phyloP scores from a whole-genome alignment of 192 early-diverging fungal genomes.

The Coemansia sp. region DNA sequence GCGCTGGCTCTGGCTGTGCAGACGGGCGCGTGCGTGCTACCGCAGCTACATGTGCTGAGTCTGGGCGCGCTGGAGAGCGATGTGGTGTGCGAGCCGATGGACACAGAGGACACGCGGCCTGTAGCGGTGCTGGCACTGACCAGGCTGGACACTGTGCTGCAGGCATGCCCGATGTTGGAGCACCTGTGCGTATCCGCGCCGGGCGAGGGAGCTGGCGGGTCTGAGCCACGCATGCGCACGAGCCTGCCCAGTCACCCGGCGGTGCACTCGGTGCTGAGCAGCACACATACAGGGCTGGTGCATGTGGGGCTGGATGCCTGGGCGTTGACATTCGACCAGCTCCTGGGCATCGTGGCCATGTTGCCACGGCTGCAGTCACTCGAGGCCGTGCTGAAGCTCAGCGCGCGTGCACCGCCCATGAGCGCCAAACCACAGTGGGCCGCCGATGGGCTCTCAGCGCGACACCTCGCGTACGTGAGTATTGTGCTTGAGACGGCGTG shows the following conservation, averaged over 20 bases:
- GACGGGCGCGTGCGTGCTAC: too few relatives aligned
- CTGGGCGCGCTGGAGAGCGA: conserved; percentile 22
- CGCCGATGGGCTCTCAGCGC: too few relatives aligned
- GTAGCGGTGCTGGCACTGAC: conserved; percentile 2
- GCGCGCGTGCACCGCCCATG: neutral
- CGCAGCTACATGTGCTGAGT: conserved; percentile 12
- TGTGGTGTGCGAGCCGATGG: conserved; percentile 1
- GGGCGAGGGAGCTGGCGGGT: too few relatives aligned
- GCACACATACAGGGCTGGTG: neutral
- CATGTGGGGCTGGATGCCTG: conserved; percentile 22
- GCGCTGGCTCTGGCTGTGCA: neutral
- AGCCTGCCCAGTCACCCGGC: too few relatives aligned
- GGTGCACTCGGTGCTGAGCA: too few relatives aligned
- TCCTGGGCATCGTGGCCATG: neutral
- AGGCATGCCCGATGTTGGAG: conserved; percentile 2
- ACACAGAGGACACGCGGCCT: neutral
- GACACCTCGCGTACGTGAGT: neutral
- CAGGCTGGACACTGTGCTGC: neutral
- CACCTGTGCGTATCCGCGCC: conserved; percentile 28
- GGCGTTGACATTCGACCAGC: conserved; percentile 39
- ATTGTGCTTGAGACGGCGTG: conserved; percentile 5
- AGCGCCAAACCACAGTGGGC: too few relatives aligned
- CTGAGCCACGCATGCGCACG: too few relatives aligned
- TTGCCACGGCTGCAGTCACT: conserved; percentile 12
- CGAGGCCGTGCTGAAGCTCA: conserved; percentile 26